Base-by-base conservation (phyloP, 805 yeast species). In the Deakozyma indianensis region DNA sequence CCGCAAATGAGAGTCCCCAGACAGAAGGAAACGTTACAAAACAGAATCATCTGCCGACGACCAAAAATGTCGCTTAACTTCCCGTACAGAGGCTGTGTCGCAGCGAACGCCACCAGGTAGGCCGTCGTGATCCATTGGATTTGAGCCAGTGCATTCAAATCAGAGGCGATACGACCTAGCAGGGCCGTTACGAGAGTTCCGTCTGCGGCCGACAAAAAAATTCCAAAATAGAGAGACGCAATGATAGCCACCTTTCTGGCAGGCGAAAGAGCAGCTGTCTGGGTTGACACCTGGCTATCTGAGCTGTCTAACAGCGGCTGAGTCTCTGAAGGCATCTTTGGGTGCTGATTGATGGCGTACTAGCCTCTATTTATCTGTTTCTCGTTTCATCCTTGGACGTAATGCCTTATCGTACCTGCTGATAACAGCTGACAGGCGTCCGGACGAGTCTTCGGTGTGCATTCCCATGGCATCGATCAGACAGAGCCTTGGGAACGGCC, bases 21-120 rank as follows among this genome's bases (percentile, higher is more conserved):
- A 3, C 64, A 70, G 51, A 74, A 73, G 45, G 66, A 53, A 15
- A 60, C 47, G 35, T 67, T 64, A 20, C 74, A 71, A 23, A 64
- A 55, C 25, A 72, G 47, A 41, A 73, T 53, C 11, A 73, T 65
- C 41, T 52, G 51, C 56, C 60, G 58, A 28, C 73, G 54, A 43
- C 68, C 65, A 53, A 59, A 58, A 21, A 83, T 73, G 52, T 83
- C 90, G 41, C 82, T 73, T 24, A 81, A 63, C 48, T 80, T 74
- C 3, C 90, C 92, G 47, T 77, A 79, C 23, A 83, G 58, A 0
- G 86, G 88, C 60, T 81, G 88, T 58, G 80, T 78, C 1, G 83
- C 83, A 2, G 84, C 74, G 49, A 75, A 77, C 1, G 88, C 78
- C 23, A 83, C 62, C 27, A 83, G 64, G 46, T 80, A 77, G 1